phyloP scores from a whole-genome alignment of 306 rosid genomes.

The Vigna mungo region DNA sequence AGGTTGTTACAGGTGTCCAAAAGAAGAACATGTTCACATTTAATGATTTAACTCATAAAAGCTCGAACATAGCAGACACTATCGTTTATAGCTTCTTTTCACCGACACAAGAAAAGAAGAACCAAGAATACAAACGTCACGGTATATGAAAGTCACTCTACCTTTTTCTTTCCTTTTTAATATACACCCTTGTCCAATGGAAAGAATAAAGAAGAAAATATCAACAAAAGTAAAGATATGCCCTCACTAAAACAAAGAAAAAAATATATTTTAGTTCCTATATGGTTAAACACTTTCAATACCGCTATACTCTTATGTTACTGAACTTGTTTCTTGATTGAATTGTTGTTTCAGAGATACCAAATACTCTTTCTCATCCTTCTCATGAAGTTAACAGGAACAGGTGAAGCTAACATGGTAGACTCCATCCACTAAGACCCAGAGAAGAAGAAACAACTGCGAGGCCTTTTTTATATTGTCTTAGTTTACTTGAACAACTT shows the following conservation, averaged over 20 bases:
- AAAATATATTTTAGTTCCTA: too few relatives aligned
- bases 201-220: neutral
- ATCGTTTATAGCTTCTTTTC: neutral
- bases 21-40: constrained; percentile 9
- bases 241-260: too few relatives aligned
- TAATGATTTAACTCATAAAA: neutral
- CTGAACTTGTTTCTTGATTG: too few relatives aligned
- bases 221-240: neutral
- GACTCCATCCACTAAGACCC: constrained; percentile 43
- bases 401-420: constrained; percentile 51
- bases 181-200: neutral
- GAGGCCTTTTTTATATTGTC: neutral
- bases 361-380: neutral
- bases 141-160: constrained; percentile 10
- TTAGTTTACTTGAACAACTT: constrained; percentile 12
- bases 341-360: too few relatives aligned
- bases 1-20: constrained; percentile 28
- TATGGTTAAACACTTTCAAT: too few relatives aligned
- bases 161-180: neutral
- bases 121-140: constrained; percentile 1
- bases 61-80: neutral
- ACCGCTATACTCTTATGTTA: too few relatives aligned
- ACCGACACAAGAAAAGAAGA: constrained; percentile 12
- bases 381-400: constrained; percentile 47
- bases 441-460: constrained; percentile 13